These are phyloP conservation scores for Ettlia oleoabundans DNA, from an alignment of 139 green algal species.

Conservation along the genomic window DNA sequence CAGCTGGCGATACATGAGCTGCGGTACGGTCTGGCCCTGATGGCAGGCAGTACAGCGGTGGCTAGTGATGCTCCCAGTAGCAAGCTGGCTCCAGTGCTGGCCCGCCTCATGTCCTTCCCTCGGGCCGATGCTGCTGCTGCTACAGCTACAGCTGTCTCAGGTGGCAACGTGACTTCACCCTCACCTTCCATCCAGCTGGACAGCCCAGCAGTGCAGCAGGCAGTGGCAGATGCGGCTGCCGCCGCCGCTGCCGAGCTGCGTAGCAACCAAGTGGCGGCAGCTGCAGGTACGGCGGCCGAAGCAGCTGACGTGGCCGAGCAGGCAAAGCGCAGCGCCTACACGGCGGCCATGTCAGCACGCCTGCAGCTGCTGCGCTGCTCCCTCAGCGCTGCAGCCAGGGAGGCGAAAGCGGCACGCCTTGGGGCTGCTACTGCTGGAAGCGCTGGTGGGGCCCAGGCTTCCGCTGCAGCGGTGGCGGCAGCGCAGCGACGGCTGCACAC, in stretches of 20 bases:
- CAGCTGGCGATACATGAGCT: slow-evolving; percentile 78
- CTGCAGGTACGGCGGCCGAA: not conserved
- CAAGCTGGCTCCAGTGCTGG: slow-evolving; percentile 15
- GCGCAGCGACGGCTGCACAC: slow-evolving; percentile 46
- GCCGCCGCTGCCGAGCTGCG: not conserved
- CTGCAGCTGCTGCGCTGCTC: slow-evolving; percentile 52
- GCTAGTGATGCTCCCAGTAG: not conserved
- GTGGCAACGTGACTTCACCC: too few species aligned
- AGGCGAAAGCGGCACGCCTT: not conserved
- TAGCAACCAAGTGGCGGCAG: not conserved
- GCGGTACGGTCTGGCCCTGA: slow-evolving; percentile 65
- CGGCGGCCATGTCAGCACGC: slow-evolving; percentile 57
- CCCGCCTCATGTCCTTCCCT: slow-evolving; percentile 44
- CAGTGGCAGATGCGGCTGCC: not conserved
- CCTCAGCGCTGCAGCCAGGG: slow-evolving; percentile 51
- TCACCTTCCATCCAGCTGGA: slow-evolving; percentile 11
- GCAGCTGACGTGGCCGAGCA: slow-evolving; percentile 8
- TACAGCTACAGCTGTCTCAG: too few species aligned
- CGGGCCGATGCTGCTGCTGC: not conserved
- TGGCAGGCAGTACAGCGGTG: slow-evolving; percentile 34
- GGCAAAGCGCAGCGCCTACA: slow-evolving; percentile 40
- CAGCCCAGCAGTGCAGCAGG: slow-evolving; percentile 15
- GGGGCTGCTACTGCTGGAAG: not conserved
- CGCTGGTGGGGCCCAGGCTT: not conserved
- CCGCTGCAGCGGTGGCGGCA: not conserved